Conservation (phyloP, 306 rosid species). For the Vigna nakashimae region DNA sequence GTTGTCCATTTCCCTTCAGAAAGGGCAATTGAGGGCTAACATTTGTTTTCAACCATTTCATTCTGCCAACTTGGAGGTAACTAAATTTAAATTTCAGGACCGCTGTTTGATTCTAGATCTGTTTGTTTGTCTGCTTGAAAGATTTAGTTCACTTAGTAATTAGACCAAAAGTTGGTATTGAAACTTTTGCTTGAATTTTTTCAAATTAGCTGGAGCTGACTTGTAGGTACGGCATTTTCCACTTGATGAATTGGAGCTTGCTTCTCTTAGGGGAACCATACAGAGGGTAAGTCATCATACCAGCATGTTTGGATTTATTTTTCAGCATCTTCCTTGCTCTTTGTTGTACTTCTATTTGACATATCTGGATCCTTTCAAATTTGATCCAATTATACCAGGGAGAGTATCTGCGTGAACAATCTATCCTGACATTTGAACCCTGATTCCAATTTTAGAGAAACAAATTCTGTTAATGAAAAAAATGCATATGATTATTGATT, state of each 20-base stretch:
- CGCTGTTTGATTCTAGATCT: conserved; percentile 38
- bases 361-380: conserved; percentile 9
- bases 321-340: conserved; percentile 16
- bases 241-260: conserved; percentile 95
- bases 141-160: conserved; percentile 17
- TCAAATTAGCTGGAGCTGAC: conserved; percentile 36
- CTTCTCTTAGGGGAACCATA: conserved; percentile 91
- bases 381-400: background rate
- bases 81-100: conserved; percentile 36
- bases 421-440: conserved; percentile 17
- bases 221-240: conserved; percentile 86
- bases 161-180: conserved; percentile 10
- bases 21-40: conserved; percentile 88
- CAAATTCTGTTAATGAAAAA: background rate
- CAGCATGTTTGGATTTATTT: conserved; percentile 12
- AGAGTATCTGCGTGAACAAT: background rate
- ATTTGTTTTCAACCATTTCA: conserved; percentile 77
- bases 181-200: conserved; percentile 28
- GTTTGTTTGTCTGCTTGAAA: conserved; percentile 36
- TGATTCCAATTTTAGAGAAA: conserved; percentile 7
- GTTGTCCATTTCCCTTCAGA: conserved; percentile 80
- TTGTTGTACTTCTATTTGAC: conserved; percentile 17
- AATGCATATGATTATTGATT: background rate
- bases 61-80: conserved; percentile 94
- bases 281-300: conserved; percentile 71